phyloP scores from a whole-genome alignment of 2,329 filamentous ascomycete species.

The Acrodontium crateriforme region DNA sequence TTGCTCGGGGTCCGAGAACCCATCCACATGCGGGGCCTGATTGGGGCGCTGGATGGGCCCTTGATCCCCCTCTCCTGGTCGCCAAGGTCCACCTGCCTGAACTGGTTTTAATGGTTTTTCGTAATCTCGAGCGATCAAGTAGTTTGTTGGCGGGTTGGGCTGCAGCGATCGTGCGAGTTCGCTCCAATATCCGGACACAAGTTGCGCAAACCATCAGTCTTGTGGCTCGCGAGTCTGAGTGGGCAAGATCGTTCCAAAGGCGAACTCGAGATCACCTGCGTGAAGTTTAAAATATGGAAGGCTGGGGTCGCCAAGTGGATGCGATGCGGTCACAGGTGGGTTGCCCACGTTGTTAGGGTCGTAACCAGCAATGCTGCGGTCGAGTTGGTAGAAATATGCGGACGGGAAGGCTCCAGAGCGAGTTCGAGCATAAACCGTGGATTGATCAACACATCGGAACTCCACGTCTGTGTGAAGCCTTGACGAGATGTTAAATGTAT shows the following conservation, averaged over 20 bases:
- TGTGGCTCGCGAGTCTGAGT: too few relatives aligned
- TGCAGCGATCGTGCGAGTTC: too few relatives aligned
- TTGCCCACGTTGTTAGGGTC: conserved; percentile 41
- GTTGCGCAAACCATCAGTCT: too few relatives aligned
- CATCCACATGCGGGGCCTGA: conserved; percentile 24
- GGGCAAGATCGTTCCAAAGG: too few relatives aligned
- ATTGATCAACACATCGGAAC: conserved; percentile 47
- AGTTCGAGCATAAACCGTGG: conserved; percentile 40
- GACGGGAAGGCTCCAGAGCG: conserved; percentile 32
- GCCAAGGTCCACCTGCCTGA: too few relatives aligned
- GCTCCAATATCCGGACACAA: too few relatives aligned
- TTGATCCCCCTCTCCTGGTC: too few relatives aligned
- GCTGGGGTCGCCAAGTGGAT: conserved; percentile 35
- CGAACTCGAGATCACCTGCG: conserved; percentile 34
- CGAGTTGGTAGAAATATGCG: conserved; percentile 48
- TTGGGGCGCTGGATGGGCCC: too few relatives aligned
- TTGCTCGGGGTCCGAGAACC: conserved; percentile 40
- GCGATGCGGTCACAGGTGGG: conserved; percentile 25
- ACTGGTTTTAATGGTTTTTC: too few relatives aligned
- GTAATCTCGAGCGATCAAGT: too few relatives aligned
- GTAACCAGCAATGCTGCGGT: conserved; percentile 38
- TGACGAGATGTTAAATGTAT: conserved; percentile 42
- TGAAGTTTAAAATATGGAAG: conserved; percentile 44
- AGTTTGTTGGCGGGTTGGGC: too few relatives aligned
- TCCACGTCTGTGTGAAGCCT: conserved; percentile 44